Percentiles rank a stretch among this genome's conserved stretches.
Conservation (phyloP, 2,329 filamentous ascomycete genomes). For the Aureobasidium zeae region DNA sequence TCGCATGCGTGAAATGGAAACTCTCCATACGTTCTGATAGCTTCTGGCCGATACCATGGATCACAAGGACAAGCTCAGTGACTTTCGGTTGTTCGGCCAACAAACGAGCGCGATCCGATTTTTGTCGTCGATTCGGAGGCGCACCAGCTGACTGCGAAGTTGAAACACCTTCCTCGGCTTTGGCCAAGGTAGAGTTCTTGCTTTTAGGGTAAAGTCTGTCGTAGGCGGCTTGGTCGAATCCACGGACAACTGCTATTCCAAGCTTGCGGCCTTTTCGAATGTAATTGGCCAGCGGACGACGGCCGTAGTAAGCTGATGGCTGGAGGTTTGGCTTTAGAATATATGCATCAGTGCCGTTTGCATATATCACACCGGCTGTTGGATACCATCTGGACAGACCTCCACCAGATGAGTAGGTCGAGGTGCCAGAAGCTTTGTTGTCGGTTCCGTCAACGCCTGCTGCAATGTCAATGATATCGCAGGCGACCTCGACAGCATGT, state of each 20-base stretch:
- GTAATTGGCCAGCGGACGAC: conserved; percentile 66
- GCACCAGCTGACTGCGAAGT: conserved; percentile 36
- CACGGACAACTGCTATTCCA: conserved; percentile 78
- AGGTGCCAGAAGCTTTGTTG: conserved; percentile 39
- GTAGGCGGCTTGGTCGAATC: conserved; percentile 74
- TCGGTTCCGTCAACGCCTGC: conserved; percentile 37
- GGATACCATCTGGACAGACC: conserved; percentile 51
- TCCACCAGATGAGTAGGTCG: conserved; percentile 35
- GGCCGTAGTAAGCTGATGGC: conserved; percentile 75
- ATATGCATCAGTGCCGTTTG: conserved; percentile 66
- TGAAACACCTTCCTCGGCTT: conserved; percentile 38
- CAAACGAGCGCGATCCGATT: conserved; percentile 51
- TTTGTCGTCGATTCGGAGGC: conserved; percentile 32
- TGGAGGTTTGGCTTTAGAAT: conserved; percentile 77
- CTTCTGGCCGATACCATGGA: conserved; percentile 95
- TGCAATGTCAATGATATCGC: conserved; percentile 41
- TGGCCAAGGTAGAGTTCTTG: conserved; percentile 31
- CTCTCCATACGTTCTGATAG: conserved; percentile 89
- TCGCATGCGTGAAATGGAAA: conserved; percentile 93
- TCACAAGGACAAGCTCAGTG: conserved; percentile 80
- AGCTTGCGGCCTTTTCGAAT: conserved; percentile 76
- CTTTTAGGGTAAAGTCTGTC: conserved; percentile 56
- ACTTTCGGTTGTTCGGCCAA: conserved; percentile 59
- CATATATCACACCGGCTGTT: conserved; percentile 78
- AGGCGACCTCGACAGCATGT: conserved; percentile 36